These are phyloP conservation scores for Paraglomus brasilianum DNA, from an alignment of 192 early-diverging fungal species.

Conservation along the genomic window DNA sequence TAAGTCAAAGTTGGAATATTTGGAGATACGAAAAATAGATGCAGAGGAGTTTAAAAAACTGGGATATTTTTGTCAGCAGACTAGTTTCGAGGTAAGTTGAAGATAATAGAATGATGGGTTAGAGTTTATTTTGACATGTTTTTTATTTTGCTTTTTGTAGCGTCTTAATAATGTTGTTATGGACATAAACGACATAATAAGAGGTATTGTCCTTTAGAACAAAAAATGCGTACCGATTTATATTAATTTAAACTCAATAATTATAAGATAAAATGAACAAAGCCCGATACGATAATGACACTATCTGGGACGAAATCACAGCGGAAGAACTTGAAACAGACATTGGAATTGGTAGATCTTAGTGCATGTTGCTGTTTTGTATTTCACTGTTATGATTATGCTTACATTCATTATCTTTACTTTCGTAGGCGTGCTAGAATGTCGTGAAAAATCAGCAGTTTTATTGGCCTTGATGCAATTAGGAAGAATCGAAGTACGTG, in stretches of 20 bases:
- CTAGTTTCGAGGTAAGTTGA: background rate
- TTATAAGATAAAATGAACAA: too few relatives aligned
- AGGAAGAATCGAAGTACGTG: background rate
- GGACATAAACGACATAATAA: conserved; percentile 7
- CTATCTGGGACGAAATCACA: background rate
- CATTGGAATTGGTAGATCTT: conserved; percentile 1
- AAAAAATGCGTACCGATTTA: too few relatives aligned
- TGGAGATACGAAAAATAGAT: background rate
- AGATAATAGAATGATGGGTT: background rate
- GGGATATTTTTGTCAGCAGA: conserved; percentile 2
- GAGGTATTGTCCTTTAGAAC: background rate
- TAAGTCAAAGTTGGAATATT: background rate
- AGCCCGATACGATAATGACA: background rate
- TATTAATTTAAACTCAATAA: too few relatives aligned
- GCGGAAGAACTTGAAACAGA: background rate
- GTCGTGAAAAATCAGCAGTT: background rate
- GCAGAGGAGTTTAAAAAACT: background rate
- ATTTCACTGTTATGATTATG: too few relatives aligned
- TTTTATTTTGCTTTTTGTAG: background rate
- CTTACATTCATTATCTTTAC: too few relatives aligned
- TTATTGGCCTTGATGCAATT: conserved; percentile 8
- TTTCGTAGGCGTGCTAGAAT: too few relatives aligned
- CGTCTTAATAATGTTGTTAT: conserved; percentile 1
- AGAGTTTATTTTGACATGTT: background rate
- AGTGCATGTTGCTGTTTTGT: background rate